These are phyloP conservation scores for Athelia sp. DNA, from an alignment of 1,284 basidiomycete species.

Conservation along the genomic window DNA sequence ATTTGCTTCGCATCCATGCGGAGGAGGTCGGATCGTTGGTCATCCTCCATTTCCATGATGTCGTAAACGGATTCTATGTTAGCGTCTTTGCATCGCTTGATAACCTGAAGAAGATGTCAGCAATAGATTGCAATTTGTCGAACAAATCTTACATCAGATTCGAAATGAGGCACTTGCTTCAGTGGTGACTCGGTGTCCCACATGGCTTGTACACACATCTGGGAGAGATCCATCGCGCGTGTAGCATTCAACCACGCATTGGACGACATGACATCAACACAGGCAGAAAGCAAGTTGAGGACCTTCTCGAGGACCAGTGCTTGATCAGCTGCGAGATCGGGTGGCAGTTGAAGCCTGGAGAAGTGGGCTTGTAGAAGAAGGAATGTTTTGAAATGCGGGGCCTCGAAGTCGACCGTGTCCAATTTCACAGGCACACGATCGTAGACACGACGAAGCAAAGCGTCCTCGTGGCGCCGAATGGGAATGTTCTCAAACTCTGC, in stretches of 20 bases:
- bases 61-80: constrained; percentile 88
- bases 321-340: constrained; percentile 93
- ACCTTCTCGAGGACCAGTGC: constrained; percentile 84
- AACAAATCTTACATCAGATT: constrained; percentile 57
- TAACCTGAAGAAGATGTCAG: constrained; percentile 39
- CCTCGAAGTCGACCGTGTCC: constrained; percentile 80
- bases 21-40: constrained; percentile 75
- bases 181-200: constrained; percentile 96
- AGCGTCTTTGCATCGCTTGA: constrained; percentile 82
- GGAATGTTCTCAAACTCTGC: constrained; percentile 95
- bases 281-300: constrained; percentile 85
- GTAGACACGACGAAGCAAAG: constrained; percentile 81
- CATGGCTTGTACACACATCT: constrained; percentile 98
- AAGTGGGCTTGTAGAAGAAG: constrained; percentile 96
- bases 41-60: constrained; percentile 96
- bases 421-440: constrained; percentile 98
- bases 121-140: background rate
- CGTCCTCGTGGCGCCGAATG: constrained; percentile 89
- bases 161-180: constrained; percentile 96
- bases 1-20: constrained; percentile 87
- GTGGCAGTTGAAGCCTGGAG: constrained; percentile 84
- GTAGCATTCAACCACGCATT: constrained; percentile 94
- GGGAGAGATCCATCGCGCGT: constrained; percentile 97
- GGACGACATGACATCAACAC: constrained; percentile 97
- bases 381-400: constrained; percentile 98